Conservation (phyloP, 179 eudicot genomes). For the Spinacia oleracea region DNA sequence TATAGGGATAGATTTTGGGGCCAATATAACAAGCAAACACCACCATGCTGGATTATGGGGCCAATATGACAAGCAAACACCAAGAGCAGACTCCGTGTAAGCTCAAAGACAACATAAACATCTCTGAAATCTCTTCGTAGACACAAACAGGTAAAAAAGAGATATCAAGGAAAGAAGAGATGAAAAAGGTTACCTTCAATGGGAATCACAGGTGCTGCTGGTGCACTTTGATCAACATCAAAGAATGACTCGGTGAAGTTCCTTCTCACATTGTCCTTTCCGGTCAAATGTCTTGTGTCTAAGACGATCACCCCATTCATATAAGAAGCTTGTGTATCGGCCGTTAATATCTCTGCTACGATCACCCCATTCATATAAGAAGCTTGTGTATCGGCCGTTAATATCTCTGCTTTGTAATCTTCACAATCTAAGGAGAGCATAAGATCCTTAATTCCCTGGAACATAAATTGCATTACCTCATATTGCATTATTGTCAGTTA, state of each 20-base stretch:
- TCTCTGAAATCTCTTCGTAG: too few species aligned
- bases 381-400: conserved; percentile 52
- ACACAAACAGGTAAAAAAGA: not conserved
- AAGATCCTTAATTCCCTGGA: conserved; percentile 48
- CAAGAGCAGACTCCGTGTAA: too few species aligned
- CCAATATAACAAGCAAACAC: not conserved
- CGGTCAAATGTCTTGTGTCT: conserved; percentile 54
- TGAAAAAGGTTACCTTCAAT: conserved; percentile 35
- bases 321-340: conserved; percentile 54
- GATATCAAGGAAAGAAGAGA: not conserved
- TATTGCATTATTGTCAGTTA: not conserved
- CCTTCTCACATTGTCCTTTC: conserved; percentile 41
- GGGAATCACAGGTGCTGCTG: conserved; percentile 21
- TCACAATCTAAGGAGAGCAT: conserved; percentile 38
- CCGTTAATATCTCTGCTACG: conserved; percentile 52
- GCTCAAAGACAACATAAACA: too few species aligned
- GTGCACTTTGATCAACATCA: conserved; percentile 28
- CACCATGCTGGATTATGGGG: too few species aligned
- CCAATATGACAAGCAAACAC: too few species aligned
- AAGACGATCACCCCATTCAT: conserved; percentile 49
- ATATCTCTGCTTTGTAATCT: conserved; percentile 39
- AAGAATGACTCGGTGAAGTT: conserved; percentile 62
- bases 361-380: conserved; percentile 49
- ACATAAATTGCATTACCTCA: not conserved
- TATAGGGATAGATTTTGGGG: not conserved